phyloP scores from a whole-genome alignment of 148 eudicot genomes.

The Arctostaphylos glauca region DNA sequence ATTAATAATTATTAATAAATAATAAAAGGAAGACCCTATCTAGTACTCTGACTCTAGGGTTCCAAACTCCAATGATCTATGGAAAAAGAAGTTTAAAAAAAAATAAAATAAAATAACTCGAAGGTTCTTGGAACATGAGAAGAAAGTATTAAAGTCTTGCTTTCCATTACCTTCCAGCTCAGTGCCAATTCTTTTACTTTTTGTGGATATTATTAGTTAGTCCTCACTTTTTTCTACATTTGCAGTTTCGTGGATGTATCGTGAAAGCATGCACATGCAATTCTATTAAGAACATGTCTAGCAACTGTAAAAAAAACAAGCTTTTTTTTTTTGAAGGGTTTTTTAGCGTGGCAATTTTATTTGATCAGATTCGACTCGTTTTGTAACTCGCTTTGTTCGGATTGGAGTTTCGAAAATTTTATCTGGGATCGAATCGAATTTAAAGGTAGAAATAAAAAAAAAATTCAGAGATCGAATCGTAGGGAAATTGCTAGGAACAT shows the following conservation, averaged over 20 bases:
- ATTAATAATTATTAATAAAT: neutral
- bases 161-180: neutral
- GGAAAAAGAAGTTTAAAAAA: neutral
- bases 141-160: neutral
- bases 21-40: neutral
- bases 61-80: slow-evolving; percentile 8
- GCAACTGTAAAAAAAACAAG: no score
- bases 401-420: no score
- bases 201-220: neutral
- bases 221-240: neutral
- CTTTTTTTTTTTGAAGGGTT: no score
- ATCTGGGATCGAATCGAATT: no score
- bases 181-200: neutral
- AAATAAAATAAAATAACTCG: neutral
- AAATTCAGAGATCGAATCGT: no score
- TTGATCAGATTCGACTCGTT: no score
- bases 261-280: neutral
- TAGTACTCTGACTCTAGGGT: neutral
- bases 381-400: no score
- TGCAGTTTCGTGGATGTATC: neutral
- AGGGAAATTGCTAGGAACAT: no score
- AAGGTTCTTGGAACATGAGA: slow-evolving; percentile 7
- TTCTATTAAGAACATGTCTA: neutral
- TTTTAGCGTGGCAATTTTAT: no score
- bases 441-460: no score